Evolutionary conservation across 257 asterid genomes (phyloP), one percentile per base, ranked within the genome.

Genomic region (Solanum tacnaense): DNA sequence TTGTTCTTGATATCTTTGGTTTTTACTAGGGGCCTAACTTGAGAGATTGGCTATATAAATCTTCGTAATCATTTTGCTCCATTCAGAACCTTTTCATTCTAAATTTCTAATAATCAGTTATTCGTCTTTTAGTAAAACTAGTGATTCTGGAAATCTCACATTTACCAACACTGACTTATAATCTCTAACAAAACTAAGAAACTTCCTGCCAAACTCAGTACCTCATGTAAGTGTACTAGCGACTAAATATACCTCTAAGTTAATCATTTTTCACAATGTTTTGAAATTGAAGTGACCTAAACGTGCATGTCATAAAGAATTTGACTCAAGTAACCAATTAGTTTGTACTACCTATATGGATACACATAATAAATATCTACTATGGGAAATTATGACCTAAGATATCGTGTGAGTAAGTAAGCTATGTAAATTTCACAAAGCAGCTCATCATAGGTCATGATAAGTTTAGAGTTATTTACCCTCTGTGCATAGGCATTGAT

Each of bases 401-500:
- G 67, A 79, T 44, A 25, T 27, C 46, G 27, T 2, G 25, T 44
- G 65, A 79, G 84, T 8, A 44, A 27, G 84, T 9, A 79, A 23
- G 84, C 84, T 78, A 78, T 39, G 84, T 1, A 78, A 76, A 12
- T n/a, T n/a, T 78, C 35, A 76, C 9, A 38, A 76, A 76, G 84
- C 84, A 76, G 18, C 32, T 18, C 84, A 21, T 82, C 29, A 67
- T 29, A 68, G 81, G 87, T 58, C 25, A 36, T 13, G 49, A 32
- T 5, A 35, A n/a, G 82, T 75, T 87, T 68, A 39, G 84, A 84
- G 75, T 85, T 46, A 90, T 86, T 44, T 94, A 96, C 99, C 98
- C 91, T 92, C 87, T 93, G 99, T 31, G 99, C 99, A 90, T 97
- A 97, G 84, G 98, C 98, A 92, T 97, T 97, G 89, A 97, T 97